Conservation (phyloP, 768 basidiomycete species). For the Paxillus ammoniavirescens region DNA sequence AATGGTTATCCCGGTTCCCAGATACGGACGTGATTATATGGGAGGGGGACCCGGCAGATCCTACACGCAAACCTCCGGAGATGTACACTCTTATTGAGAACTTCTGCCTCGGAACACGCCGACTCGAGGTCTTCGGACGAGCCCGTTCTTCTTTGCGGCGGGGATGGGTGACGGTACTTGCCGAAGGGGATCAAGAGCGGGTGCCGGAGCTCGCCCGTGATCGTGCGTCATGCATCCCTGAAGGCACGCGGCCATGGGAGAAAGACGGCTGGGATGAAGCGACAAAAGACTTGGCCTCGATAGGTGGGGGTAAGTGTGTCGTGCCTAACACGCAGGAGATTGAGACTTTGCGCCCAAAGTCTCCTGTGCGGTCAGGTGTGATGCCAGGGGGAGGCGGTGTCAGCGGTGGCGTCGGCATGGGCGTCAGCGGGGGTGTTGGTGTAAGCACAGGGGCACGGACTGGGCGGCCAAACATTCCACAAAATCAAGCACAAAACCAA, state of each 20-base stretch:
- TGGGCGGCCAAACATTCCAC: slow-evolving; percentile 12
- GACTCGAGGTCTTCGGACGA: slow-evolving; percentile 87
- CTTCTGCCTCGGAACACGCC: slow-evolving; percentile 90
- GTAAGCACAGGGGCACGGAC: slow-evolving; percentile 14
- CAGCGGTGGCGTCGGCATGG: slow-evolving; percentile 20
- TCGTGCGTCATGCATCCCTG: slow-evolving; percentile 27
- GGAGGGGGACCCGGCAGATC: slow-evolving; percentile 88
- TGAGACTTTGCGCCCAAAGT: slow-evolving; percentile 82
- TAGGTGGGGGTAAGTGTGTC: slow-evolving; percentile 53
- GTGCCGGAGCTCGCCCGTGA: slow-evolving; percentile 37
- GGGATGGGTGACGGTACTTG: slow-evolving; percentile 90
- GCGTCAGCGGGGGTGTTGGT: slow-evolving; percentile 22
- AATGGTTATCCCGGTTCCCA: slow-evolving; percentile 28
- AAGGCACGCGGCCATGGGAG: slow-evolving; percentile 47
- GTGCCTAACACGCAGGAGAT: slow-evolving; percentile 79
- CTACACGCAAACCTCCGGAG: slow-evolving; percentile 88
- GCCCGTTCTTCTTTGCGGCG: slow-evolving; percentile 65
- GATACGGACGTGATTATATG: slow-evolving; percentile 97
- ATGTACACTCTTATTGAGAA: slow-evolving; percentile 96
- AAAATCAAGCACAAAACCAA: slow-evolving; percentile 22
- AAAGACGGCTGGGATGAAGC: slow-evolving; percentile 64
- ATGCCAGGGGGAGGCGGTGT: slow-evolving; percentile 24
- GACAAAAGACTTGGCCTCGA: slow-evolving; percentile 47
- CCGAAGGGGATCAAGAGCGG: slow-evolving; percentile 58
- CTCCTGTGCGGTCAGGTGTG: slow-evolving; percentile 56